Evolutionary conservation across 352 stramenopile genomes (phyloP).

Genomic region (Halophytophthora batemanensis): DNA sequence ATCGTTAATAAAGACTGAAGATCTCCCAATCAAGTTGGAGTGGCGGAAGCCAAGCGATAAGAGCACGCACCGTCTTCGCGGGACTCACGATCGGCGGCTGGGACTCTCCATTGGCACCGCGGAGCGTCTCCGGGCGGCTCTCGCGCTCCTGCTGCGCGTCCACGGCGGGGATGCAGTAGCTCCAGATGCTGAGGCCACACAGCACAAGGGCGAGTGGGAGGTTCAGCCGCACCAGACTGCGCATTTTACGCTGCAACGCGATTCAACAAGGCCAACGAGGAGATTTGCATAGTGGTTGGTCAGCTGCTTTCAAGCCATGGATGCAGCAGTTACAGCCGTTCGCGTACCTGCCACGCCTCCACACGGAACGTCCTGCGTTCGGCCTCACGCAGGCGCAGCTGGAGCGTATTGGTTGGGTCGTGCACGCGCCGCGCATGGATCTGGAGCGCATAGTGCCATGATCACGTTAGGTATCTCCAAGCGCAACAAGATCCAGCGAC

Average conservation of each 20-base stretch:
- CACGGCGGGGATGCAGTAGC: conserved; percentile 12
- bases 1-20: neutral
- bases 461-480: neutral
- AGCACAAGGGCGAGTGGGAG: conserved; percentile 29
- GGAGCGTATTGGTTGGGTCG: conserved; percentile 47
- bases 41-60: neutral
- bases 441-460: conserved; percentile 12
- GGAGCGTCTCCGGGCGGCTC: conserved; percentile 9
- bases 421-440: conserved; percentile 41
- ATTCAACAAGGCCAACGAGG: neutral
- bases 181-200: conserved; percentile 39
- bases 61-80: conserved; percentile 25
- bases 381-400: conserved; percentile 40
- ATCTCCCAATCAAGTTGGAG: neutral
- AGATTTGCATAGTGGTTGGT: neutral
- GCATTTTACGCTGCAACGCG: conserved; percentile 31
- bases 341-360: conserved; percentile 31
- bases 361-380: conserved; percentile 34
- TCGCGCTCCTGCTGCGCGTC: neutral
- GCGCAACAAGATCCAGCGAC: neutral
- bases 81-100: conserved; percentile 6
- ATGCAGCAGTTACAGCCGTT: neutral
- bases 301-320: neutral
- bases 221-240: conserved; percentile 32
- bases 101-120: conserved; percentile 6